Evolutionary conservation across 257 asterid species (phyloP).

Genomic region (Perilla frutescens): DNA sequence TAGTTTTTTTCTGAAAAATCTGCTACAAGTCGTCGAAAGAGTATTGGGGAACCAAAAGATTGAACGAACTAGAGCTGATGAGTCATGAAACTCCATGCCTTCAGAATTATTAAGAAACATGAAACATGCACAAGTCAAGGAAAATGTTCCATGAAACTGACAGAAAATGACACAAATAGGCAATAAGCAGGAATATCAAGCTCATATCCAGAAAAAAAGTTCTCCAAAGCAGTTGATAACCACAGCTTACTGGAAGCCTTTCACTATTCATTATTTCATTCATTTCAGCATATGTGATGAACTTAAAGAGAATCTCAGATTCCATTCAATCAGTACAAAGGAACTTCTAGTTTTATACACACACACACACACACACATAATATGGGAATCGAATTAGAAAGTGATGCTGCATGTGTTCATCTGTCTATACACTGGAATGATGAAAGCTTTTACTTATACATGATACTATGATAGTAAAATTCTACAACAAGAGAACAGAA

Average conservation of each 20-base stretch:
- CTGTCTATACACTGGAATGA: neutral
- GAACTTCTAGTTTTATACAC: neutral
- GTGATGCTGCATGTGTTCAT: constrained; percentile 9
- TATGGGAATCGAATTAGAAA: neutral
- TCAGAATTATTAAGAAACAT: neutral
- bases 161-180: constrained; percentile 22
- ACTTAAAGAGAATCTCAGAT: constrained; percentile 9
- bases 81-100: neutral
- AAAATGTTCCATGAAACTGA: neutral
- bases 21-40: neutral
- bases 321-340: neutral
- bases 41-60: neutral
- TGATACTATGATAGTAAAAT: neutral
- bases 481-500: neutral
- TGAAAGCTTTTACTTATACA: constrained; percentile 2
- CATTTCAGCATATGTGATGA: constrained; percentile 13
- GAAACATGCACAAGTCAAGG: neutral
- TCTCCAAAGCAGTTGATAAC: constrained; percentile 1
- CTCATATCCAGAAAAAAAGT: neutral
- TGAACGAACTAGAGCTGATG: neutral
- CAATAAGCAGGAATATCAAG: constrained; percentile 15
- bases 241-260: constrained; percentile 6
- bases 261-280: constrained; percentile 9
- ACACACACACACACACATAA: too few relatives aligned
- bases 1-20: constrained; percentile 1